Evolutionary conservation across 2,329 filamentous ascomycete species (phyloP).

Genomic region (Penicillium aurantiogriseum): DNA sequence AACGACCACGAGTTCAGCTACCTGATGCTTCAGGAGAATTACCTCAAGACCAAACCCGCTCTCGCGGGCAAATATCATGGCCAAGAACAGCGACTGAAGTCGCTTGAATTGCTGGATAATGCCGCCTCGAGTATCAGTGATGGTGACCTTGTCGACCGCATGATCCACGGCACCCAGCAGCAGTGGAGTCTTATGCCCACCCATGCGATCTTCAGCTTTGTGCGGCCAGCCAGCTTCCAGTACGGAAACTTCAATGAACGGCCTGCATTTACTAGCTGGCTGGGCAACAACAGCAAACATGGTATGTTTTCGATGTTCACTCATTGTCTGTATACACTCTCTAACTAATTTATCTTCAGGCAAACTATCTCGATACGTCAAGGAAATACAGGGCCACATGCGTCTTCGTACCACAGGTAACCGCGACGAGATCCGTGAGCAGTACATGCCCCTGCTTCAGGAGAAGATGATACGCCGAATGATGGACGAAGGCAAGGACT

Average conservation of each 20-base stretch:
- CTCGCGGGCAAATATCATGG: constrained; percentile 61
- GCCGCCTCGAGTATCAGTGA: constrained; percentile 97
- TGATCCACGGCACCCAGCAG: constrained; percentile 98
- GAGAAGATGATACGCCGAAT: constrained; percentile 72
- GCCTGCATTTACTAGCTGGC: constrained; percentile 82
- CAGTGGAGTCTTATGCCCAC: constrained; percentile 98
- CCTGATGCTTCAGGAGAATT: constrained; percentile 98
- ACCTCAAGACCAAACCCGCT: constrained; percentile 77
- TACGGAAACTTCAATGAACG: constrained; percentile 71
- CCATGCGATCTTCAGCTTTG: constrained; percentile 93
- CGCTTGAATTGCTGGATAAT: constrained; percentile 80
- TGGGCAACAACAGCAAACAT: constrained; percentile 90
- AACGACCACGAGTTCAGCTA: constrained; percentile 98
- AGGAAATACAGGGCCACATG: constrained; percentile 97
- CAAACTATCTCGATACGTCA: constrained; percentile 74
- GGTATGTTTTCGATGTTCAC: constrained; percentile 50
- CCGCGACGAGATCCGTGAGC: constrained; percentile 87
- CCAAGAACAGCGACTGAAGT: constrained; percentile 72
- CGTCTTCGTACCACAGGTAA: constrained; percentile 86
- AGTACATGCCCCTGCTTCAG: constrained; percentile 90
- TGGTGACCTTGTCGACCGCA: constrained; percentile 89
- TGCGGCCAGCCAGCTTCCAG: constrained; percentile 83
- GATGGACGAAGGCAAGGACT: constrained; percentile 75
- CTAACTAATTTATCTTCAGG: constrained; percentile 31
- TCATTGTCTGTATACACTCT: background rate